Conservation (phyloP, 306 rosid genomes). For the Castanopsis chinensis region DNA sequence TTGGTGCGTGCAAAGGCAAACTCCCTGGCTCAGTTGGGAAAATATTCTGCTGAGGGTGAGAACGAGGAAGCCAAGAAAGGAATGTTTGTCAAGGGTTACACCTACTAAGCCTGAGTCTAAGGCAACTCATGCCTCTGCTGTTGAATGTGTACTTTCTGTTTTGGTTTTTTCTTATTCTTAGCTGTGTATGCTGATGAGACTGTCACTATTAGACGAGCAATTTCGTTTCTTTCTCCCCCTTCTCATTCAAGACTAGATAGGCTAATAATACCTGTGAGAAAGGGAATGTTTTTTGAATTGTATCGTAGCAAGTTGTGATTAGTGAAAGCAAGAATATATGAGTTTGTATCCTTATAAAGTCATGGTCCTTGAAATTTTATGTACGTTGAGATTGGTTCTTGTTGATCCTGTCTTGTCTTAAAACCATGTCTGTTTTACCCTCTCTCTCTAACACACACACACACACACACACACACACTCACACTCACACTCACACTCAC, state of each 20-base stretch:
- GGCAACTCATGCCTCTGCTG: constrained; percentile 7
- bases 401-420: too few species aligned
- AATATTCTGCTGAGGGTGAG: constrained; percentile 82
- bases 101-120: constrained; percentile 48
- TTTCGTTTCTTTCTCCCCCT: constrained; percentile 8
- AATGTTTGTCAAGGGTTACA: constrained; percentile 93
- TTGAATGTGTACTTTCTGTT: constrained; percentile 11
- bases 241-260: constrained; percentile 26
- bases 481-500: too few species aligned
- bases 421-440: not conserved
- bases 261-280: constrained; percentile 52
- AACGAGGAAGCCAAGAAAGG: constrained; percentile 83
- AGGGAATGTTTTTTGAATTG: constrained; percentile 20
- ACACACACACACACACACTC: too few species aligned
- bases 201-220: constrained; percentile 16
- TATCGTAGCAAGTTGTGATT: not conserved
- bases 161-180: constrained; percentile 5
- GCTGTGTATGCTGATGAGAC: constrained; percentile 24
- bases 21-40: constrained; percentile 95
- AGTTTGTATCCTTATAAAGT: not conserved
- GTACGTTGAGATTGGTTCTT: not conserved
- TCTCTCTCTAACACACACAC: not conserved
- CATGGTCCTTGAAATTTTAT: not conserved
- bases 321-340: not conserved
- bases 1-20: constrained; percentile 95